Percentiles rank a stretch among this genome's conserved stretches.
phyloP scores from a whole-genome alignment of 371 early-diverging fungal genomes.

The Circinella umbellata region DNA sequence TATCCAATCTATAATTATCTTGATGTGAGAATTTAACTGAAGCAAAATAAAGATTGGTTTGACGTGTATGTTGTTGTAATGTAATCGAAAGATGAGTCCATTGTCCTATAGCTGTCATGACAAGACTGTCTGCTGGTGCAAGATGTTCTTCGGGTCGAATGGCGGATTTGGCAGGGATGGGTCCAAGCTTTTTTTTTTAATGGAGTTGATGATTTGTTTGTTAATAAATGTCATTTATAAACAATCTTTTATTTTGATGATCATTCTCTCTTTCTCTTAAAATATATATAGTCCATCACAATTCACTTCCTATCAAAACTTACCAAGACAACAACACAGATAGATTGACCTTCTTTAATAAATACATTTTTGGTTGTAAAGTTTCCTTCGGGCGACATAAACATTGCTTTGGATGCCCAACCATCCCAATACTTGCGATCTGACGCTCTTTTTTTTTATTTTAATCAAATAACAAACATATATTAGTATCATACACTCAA shows the following conservation, averaged over 20 bases:
- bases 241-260: too few species aligned
- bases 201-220: neutral
- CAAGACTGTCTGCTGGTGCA: constrained; percentile 43
- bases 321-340: constrained; percentile 48
- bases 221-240: too few species aligned
- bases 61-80: constrained; percentile 34
- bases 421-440: constrained; percentile 49
- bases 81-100: constrained; percentile 29
- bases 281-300: too few species aligned
- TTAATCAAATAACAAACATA: too few species aligned
- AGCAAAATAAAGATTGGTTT: constrained; percentile 43
- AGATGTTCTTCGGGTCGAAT: constrained; percentile 37
- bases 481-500: too few species aligned
- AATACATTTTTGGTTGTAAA: constrained; percentile 37
- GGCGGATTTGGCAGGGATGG: constrained; percentile 38
- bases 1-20: constrained; percentile 36
- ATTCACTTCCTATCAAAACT: too few species aligned
- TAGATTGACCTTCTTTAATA: constrained; percentile 31
- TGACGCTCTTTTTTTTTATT: constrained; percentile 24
- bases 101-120: constrained; percentile 36
- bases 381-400: constrained; percentile 39
- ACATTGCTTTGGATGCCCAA: constrained; percentile 42
- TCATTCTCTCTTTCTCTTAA: too few species aligned
- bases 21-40: constrained; percentile 35
- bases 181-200: constrained; percentile 32